phyloP scores from a whole-genome alignment of 169 alveolate genomes.

The Plasmodium vinckei region DNA sequence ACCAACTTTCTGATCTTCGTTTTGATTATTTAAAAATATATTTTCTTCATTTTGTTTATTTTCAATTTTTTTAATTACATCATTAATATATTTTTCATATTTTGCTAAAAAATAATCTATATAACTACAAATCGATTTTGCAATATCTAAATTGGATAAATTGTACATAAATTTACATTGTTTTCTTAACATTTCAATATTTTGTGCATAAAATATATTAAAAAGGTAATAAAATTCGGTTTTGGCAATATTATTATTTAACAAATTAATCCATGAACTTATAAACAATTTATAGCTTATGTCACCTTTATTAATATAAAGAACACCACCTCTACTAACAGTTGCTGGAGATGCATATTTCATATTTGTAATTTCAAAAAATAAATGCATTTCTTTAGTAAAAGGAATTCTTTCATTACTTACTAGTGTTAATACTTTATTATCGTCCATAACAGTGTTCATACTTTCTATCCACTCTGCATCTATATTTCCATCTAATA shows the following conservation, averaged over 20 bases:
- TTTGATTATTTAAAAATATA: neutral
- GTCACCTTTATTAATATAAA: conserved; percentile 96
- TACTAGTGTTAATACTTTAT: conserved; percentile 95
- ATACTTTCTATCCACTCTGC: conserved; percentile 98
- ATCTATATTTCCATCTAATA: conserved; percentile 98
- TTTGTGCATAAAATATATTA: conserved; percentile 88
- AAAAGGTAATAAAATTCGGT: conserved; percentile 91
- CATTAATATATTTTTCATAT: conserved; percentile 87
- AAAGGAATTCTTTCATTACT: conserved; percentile 97
- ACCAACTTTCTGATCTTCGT: neutral
- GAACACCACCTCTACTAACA: conserved; percentile 97
- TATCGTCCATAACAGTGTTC: conserved; percentile 98
- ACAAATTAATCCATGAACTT: conserved; percentile 93
- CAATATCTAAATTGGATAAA: conserved; percentile 91
- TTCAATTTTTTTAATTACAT: conserved; percentile 80
- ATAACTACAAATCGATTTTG: conserved; percentile 88
- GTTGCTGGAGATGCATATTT: conserved; percentile 99
- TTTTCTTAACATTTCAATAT: conserved; percentile 80
- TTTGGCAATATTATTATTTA: conserved; percentile 91
- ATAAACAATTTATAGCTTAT: conserved; percentile 95
- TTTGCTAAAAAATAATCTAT: conserved; percentile 89
- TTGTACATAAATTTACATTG: conserved; percentile 89
- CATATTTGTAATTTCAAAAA: conserved; percentile 95
- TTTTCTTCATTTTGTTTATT: conserved; percentile 74
- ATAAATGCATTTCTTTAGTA: conserved; percentile 94